A percentile compares a stretch with the other conserved stretches of the same genome.
Evolutionary conservation across 1,284 basidiomycete genomes (phyloP).

Genomic region (Gomphus sp.): DNA sequence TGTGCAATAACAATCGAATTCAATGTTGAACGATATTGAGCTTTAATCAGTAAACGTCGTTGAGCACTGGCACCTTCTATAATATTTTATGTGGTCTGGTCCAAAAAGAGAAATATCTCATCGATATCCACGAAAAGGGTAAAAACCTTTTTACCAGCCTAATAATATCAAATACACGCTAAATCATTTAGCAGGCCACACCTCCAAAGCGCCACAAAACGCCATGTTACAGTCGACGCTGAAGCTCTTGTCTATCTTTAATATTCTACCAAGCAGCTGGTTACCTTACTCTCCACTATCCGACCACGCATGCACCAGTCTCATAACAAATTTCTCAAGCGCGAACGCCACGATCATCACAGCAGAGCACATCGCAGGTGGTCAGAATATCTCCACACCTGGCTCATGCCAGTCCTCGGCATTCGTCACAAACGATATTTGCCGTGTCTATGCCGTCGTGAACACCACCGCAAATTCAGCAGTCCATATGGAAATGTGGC

Average conservation of each 20-base stretch:
- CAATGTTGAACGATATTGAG: too few relatives aligned
- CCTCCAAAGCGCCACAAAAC: neutral
- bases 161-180: too few relatives aligned
- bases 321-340: neutral
- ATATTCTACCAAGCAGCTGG: neutral
- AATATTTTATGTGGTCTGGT: too few relatives aligned
- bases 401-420: constrained; percentile 9
- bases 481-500: constrained; percentile 21
- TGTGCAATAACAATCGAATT: too few relatives aligned
- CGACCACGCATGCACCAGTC: neutral
- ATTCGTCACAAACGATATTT: neutral
- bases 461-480: constrained; percentile 17
- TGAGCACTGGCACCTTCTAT: too few relatives aligned
- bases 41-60: too few relatives aligned
- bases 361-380: neutral
- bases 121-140: too few relatives aligned
- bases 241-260: neutral
- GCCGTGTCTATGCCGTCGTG: constrained; percentile 1
- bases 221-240: neutral
- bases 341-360: constrained; percentile 11
- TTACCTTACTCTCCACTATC: neutral
- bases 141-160: too few relatives aligned
- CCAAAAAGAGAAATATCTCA: too few relatives aligned
- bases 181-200: too few relatives aligned
- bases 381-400: neutral